Conservation (phyloP, 768 basidiomycete genomes). For the Candolleomyces eurysporus region DNA sequence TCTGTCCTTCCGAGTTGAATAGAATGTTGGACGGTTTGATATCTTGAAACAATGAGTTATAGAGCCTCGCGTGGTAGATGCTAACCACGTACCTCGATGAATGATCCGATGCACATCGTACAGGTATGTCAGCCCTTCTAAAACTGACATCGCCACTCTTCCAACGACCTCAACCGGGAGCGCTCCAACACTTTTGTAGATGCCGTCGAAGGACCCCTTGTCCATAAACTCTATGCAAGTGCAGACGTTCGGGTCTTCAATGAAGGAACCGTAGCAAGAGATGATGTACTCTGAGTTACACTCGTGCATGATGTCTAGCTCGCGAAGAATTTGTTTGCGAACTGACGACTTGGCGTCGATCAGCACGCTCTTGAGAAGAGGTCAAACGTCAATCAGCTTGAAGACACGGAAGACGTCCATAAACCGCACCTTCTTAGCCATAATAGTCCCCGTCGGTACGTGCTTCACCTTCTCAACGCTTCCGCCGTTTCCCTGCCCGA, state of each 20-base stretch:
- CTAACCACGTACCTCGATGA: constrained; percentile 74
- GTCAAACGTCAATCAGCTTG: background rate
- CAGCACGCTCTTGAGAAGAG: constrained; percentile 69
- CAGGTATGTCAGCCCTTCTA: constrained; percentile 93
- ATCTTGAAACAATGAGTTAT: constrained; percentile 46
- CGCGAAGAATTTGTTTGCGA: constrained; percentile 95
- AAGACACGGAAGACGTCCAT: background rate
- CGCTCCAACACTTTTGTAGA: constrained; percentile 92
- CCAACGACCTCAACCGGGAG: constrained; percentile 93
- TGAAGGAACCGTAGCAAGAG: constrained; percentile 94
- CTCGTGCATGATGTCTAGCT: constrained; percentile 98
- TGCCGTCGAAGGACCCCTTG: constrained; percentile 89
- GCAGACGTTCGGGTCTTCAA: constrained; percentile 96
- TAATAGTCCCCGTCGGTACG: constrained; percentile 82
- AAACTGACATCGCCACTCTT: constrained; percentile 87
- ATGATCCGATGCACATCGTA: constrained; percentile 98
- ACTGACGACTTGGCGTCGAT: constrained; percentile 96
- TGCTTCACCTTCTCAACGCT: constrained; percentile 97
- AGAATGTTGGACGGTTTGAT: constrained; percentile 99
- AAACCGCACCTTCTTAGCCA: constrained; percentile 92
- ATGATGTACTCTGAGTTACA: constrained; percentile 93
- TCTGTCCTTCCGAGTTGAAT: constrained; percentile 89
- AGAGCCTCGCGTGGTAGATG: background rate
- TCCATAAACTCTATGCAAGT: constrained; percentile 99
- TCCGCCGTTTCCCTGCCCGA: constrained; percentile 96